Evolutionary conservation across 371 early-diverging fungal species (phyloP), one percentile per base, ranked within the genome.

Genomic region (Entomophthora muscae): DNA sequence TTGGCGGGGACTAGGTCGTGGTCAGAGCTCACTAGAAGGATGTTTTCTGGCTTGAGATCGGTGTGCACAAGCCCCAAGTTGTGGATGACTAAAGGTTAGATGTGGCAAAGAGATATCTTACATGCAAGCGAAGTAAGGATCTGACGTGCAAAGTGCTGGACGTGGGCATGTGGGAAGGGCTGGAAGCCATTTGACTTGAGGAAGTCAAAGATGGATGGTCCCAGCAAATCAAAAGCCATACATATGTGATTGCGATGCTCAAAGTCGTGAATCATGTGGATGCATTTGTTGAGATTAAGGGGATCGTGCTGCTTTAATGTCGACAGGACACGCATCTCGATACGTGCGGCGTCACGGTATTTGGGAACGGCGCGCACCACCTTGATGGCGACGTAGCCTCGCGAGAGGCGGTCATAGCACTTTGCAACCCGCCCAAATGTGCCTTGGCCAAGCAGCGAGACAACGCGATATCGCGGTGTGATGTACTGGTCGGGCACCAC

Each of bases 361-460:
- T 97, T 97, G 67, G 83, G 90, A 53, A 94, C 78, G 2, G 95
- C 87, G 32, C 93, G 84, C 60, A 95, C 90, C 52, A 97, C 87
- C 75, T 97, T 97, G 68, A 97, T 76, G 12, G 86, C 76, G 66
- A 81, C 80, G 63, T 76, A 75, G 21, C 72, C 71, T 13, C 81
- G 71, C 28, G 73, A 75, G 2, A 73, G 72, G 23, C 77, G 71
- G 69, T 95, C 96, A 59, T 72, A 83, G 65, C 91, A 91, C 69
- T 91, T 85, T 27, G 91, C 88, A 13, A 97, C 98, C 70, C 90
- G 91, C 63, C 98, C 98, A 79, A 94, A 97, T 0, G 98, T 97
- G 17, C 98, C 98, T 75, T 95, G 95, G 1, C 98, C 98, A 3
- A 97, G 73, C 51, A 89, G 70, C 13, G 80, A 72, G 67, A 88